Conservation (phyloP, 2,329 filamentous ascomycete species). For the Ambrosiella beaveri region DNA sequence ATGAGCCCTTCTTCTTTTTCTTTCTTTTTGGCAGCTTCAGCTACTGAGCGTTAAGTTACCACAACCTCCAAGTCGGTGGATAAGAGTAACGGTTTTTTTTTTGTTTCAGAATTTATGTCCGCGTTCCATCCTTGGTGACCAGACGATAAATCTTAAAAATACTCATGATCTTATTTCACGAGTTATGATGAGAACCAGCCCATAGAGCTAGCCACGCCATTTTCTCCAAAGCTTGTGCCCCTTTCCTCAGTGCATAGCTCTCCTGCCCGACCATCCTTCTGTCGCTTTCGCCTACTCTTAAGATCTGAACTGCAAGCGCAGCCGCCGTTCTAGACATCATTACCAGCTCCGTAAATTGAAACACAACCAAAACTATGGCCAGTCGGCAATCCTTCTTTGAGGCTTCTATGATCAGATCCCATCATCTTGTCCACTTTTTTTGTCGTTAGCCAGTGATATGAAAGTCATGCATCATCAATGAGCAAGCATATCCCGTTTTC, state of each 20-base stretch:
- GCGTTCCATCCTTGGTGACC: no score
- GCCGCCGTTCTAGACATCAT: neutral
- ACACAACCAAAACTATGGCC: neutral
- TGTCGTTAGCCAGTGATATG: neutral
- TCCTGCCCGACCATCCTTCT: slow-evolving; percentile 1
- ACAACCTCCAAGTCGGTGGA: no score
- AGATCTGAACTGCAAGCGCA: slow-evolving; percentile 6
- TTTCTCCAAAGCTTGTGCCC: neutral
- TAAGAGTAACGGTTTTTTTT: no score
- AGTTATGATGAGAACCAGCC: neutral
- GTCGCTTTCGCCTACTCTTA: slow-evolving; percentile 6
- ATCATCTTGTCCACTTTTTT: neutral
- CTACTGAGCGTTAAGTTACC: no score
- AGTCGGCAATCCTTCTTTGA: neutral
- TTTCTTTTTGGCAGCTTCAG: no score
- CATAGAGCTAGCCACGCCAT: neutral
- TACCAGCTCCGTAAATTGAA: neutral
- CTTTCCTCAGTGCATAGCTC: neutral
- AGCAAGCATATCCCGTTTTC: neutral
- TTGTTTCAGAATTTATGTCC: no score
- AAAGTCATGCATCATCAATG: neutral
- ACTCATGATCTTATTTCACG: neutral
- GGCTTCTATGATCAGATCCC: neutral
- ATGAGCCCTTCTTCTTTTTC: neutral
- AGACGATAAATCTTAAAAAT: no score